Percentiles rank a stretch among this genome's conserved stretches.
Conservation (phyloP, 169 alveolate species). For the Plasmodium billcollinsi region DNA sequence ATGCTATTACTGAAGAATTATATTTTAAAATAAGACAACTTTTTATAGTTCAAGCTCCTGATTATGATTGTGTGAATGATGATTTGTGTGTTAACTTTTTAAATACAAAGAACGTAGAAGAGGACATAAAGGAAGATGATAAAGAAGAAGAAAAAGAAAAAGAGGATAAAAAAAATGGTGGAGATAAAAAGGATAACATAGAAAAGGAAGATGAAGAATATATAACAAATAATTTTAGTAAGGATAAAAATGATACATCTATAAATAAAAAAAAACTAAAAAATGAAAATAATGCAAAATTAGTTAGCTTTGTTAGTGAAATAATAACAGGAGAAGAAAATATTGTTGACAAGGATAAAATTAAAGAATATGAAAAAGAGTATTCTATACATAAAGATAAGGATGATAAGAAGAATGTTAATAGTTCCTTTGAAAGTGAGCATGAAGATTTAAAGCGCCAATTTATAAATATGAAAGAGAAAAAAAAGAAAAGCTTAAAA, state of each 20-base stretch:
- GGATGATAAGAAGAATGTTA: background rate
- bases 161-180: background rate
- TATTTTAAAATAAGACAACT: slow-evolving; percentile 74
- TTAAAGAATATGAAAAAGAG: background rate
- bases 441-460: too few relatives aligned
- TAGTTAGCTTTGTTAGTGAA: background rate
- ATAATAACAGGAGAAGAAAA: background rate
- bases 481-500: too few relatives aligned
- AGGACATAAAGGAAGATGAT: slow-evolving; percentile 4
- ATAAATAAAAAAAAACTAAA: background rate
- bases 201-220: background rate
- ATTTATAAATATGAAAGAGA: too few relatives aligned
- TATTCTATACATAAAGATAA: background rate
- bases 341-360: background rate
- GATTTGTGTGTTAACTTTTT: slow-evolving; percentile 54
- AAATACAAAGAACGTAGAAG: slow-evolving; percentile 1
- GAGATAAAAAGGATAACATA: background rate
- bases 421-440: background rate
- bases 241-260: background rate
- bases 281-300: slow-evolving; percentile 4
- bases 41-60: slow-evolving; percentile 71
- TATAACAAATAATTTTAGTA: background rate
- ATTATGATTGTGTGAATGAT: slow-evolving; percentile 70
- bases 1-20: slow-evolving; percentile 63
- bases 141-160: background rate